Percentiles rank a stretch among this genome's conserved stretches.
Conservation (phyloP, 2,329 filamentous ascomycete genomes). For the Magnaporthiopsis incrustans region DNA sequence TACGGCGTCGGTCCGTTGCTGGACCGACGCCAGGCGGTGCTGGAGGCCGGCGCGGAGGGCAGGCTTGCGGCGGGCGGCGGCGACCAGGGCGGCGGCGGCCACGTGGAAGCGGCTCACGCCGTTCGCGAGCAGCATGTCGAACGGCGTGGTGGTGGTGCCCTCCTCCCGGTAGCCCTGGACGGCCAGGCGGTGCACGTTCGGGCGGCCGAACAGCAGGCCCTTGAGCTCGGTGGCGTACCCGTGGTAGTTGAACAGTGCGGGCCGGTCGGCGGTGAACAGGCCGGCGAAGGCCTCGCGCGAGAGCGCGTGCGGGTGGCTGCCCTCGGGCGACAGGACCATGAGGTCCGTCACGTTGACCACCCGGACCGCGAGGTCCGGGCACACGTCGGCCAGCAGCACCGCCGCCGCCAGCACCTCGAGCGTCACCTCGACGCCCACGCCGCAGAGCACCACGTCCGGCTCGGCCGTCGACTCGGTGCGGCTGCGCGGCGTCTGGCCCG, state of each 20-base stretch:
- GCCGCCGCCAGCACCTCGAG: constrained; percentile 58
- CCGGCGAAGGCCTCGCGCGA: constrained; percentile 40
- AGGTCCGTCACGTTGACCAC: constrained; percentile 60
- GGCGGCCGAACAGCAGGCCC: constrained; percentile 52
- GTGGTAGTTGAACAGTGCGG: constrained; percentile 60
- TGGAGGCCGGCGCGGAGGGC: background rate
- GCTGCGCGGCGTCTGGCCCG: background rate
- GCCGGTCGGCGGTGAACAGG: constrained; percentile 48
- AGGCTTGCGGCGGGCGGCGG: constrained; percentile 23
- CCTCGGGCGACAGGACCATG: constrained; percentile 50
- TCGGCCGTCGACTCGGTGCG: constrained; percentile 20
- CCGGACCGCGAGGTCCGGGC: constrained; percentile 46
- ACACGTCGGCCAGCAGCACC: constrained; percentile 39
- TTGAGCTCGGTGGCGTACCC: constrained; percentile 54
- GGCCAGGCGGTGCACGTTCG: constrained; percentile 39
- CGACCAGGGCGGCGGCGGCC: constrained; percentile 43
- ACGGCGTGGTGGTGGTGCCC: constrained; percentile 59
- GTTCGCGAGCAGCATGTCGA: constrained; percentile 63
- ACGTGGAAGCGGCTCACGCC: constrained; percentile 52
- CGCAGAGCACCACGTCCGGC: constrained; percentile 56
- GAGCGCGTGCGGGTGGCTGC: constrained; percentile 51
- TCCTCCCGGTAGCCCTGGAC: constrained; percentile 57
- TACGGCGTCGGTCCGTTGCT: constrained; percentile 25
- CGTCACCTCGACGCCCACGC: constrained; percentile 57
- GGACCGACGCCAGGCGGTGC: constrained; percentile 22